Percentiles rank a stretch among this genome's conserved stretches.
These are phyloP conservation scores for Fonsecaea pedrosoi DNA, from an alignment of 2,329 filamentous ascomycete genomes.

Conservation along the genomic window DNA sequence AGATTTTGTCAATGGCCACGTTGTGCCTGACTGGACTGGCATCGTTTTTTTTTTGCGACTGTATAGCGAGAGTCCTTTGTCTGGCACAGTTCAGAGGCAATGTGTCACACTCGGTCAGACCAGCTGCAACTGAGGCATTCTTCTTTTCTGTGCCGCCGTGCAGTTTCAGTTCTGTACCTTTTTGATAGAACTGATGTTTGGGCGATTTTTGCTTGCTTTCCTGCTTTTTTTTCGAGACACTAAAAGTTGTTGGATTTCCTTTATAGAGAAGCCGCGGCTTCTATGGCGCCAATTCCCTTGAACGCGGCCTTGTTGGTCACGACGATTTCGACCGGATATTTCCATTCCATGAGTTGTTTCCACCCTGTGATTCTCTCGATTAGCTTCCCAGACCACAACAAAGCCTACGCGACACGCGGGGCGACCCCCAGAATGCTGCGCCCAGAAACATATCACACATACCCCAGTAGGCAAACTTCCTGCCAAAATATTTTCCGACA, in stretches of 20 bases:
- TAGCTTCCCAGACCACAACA: neutral
- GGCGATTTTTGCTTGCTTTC: neutral
- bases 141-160: neutral
- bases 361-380: slow-evolving; percentile 67
- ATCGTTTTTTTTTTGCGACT: neutral
- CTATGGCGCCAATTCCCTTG: slow-evolving; percentile 67
- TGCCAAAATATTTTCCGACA: slow-evolving; percentile 89
- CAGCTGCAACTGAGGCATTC: neutral
- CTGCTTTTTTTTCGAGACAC: neutral
- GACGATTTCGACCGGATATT: slow-evolving; percentile 79
- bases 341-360: slow-evolving; percentile 94
- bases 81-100: neutral
- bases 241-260: neutral
- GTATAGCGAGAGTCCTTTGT: neutral
- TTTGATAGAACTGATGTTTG: neutral
- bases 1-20: neutral
- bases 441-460: slow-evolving; percentile 41
- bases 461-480: slow-evolving; percentile 98
- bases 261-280: slow-evolving; percentile 57
- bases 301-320: slow-evolving; percentile 67
- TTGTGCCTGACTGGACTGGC: neutral
- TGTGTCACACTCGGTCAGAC: neutral
- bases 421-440: neutral
- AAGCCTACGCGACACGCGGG: neutral
- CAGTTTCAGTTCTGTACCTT: neutral